A percentile compares a stretch with the other conserved stretches of the same genome.
Evolutionary conservation across 2,329 filamentous ascomycete genomes (phyloP).

Genomic region (Metarhizium humberi): DNA sequence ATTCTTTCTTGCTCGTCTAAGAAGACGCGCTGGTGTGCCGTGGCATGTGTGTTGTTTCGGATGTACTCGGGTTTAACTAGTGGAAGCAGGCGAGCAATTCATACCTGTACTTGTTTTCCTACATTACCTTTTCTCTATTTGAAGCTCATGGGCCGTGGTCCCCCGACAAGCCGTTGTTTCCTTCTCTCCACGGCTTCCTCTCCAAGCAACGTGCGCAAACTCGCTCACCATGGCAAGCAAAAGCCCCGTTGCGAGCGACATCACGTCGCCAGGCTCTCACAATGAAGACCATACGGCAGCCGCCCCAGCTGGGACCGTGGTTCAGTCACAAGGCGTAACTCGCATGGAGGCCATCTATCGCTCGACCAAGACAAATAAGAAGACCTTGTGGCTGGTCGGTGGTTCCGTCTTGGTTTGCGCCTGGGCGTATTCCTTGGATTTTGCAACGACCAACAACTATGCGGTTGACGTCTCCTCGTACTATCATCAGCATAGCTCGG

Average conservation of each 20-base stretch:
- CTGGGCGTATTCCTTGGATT: conserved; percentile 21
- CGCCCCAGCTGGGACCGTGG: conserved; percentile 7
- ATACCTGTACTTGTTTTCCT: too few species aligned
- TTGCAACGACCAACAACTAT: conserved; percentile 19
- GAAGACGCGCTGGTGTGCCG: too few species aligned
- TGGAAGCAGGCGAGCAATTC: too few species aligned
- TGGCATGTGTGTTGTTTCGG: too few species aligned
- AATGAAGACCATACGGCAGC: background rate
- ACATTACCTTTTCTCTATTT: too few species aligned
- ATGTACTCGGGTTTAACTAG: too few species aligned
- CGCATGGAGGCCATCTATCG: conserved; percentile 22
- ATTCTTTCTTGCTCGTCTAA: background rate
- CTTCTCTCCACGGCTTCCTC: background rate
- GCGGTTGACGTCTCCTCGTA: conserved; percentile 19
- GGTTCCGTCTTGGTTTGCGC: conserved; percentile 21
- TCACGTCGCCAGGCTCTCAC: background rate
- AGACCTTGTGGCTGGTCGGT: conserved; percentile 17
- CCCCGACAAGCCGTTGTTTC: background rate
- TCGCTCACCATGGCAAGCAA: background rate
- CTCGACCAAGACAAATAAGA: conserved; percentile 14
- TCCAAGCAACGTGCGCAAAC: background rate
- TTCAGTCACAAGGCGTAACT: conserved; percentile 17
- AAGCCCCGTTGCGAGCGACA: background rate
- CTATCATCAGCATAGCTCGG: conserved; percentile 18
- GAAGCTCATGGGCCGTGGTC: too few species aligned